Evolutionary conservation across 768 basidiomycete genomes (phyloP).

Genomic region (Mycena galericulata): DNA sequence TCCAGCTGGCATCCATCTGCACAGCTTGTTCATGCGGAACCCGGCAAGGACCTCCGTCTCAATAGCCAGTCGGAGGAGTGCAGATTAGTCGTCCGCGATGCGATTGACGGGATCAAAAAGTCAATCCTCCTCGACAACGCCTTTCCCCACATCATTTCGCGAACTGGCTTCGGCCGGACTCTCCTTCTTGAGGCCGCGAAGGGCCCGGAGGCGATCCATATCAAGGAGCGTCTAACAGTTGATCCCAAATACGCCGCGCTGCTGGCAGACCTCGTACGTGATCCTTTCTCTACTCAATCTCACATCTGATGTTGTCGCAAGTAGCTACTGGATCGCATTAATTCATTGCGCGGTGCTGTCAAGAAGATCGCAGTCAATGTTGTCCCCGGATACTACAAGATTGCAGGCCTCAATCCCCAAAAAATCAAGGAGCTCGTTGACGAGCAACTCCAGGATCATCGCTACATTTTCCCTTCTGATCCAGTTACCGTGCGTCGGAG

Average conservation of each 20-base stretch:
- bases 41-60: slow-evolving; percentile 3
- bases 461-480: slow-evolving; percentile 15
- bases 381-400: neutral
- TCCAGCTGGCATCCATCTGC: neutral
- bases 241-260: neutral
- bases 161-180: neutral
- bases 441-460: slow-evolving; percentile 5
- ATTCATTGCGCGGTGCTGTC: slow-evolving; percentile 6
- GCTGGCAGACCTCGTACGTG: neutral
- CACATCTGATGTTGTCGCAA: neutral
- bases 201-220: neutral
- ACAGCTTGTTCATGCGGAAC: neutral
- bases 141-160: neutral
- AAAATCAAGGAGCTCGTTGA: neutral
- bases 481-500: neutral
- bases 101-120: neutral
- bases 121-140: neutral
- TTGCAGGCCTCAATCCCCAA: neutral
- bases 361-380: neutral
- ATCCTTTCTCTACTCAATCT: neutral
- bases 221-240: neutral
- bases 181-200: neutral
- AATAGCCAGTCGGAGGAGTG: neutral
- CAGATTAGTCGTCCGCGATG: slow-evolving; percentile 2
- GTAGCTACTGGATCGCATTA: slow-evolving; percentile 10